Conservation (phyloP, 805 yeast genomes). For the Starmerella riodocensis region DNA sequence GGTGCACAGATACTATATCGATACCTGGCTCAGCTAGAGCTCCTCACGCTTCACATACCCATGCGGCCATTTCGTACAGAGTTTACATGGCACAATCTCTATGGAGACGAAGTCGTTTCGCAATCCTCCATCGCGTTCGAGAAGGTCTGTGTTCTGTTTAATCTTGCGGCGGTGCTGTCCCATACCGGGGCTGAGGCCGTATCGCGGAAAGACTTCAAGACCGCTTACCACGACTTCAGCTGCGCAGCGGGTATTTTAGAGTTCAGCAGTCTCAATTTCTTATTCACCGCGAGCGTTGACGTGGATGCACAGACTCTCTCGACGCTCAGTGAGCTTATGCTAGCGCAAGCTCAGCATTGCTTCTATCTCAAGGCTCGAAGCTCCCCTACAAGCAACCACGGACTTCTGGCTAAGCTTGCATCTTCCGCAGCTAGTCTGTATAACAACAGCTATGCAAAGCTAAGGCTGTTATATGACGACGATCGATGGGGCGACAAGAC, state of each 20-base stretch:
- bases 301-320: slow-evolving; percentile 53
- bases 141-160: slow-evolving; percentile 72
- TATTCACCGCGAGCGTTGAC: slow-evolving; percentile 80
- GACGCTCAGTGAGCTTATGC: slow-evolving; percentile 49
- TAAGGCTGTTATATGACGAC: slow-evolving; percentile 22
- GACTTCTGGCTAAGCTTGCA: slow-evolving; percentile 67
- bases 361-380: slow-evolving; percentile 51
- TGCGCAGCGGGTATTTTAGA: slow-evolving; percentile 67
- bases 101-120: slow-evolving; percentile 34
- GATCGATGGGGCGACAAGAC: slow-evolving; percentile 33
- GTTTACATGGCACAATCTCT: slow-evolving; percentile 74
- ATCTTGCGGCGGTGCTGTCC: slow-evolving; percentile 53
- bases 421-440: slow-evolving; percentile 45
- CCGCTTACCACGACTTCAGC: slow-evolving; percentile 48
- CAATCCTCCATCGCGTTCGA: slow-evolving; percentile 80
- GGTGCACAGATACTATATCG: slow-evolving; percentile 46
- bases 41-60: slow-evolving; percentile 65
- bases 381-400: slow-evolving; percentile 35
- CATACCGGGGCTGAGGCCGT: slow-evolving; percentile 29
- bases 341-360: slow-evolving; percentile 83
- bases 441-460: slow-evolving; percentile 37
- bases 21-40: slow-evolving; percentile 72
- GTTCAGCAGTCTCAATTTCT: slow-evolving; percentile 62
- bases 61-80: slow-evolving; percentile 33
- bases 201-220: slow-evolving; percentile 36